Evolutionary conservation across 2,329 filamentous ascomycete species (phyloP), one percentile per base, ranked within the genome.

Genomic region (Aspergillus hortae): DNA sequence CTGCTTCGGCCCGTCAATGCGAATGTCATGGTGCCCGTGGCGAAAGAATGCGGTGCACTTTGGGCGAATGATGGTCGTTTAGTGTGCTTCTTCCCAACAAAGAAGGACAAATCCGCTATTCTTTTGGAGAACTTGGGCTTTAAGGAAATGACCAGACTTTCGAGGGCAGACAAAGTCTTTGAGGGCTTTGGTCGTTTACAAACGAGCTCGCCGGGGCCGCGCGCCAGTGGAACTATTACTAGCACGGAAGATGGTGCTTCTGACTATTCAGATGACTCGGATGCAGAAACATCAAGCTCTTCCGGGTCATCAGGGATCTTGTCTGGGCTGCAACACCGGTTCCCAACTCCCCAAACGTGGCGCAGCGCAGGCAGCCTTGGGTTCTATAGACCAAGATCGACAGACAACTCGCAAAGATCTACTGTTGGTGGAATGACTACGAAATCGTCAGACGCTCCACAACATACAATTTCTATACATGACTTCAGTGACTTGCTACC

Each of bases 401-500:
- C 69, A 6, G 75, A 78, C 57, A 69, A 73, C 52, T 79, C 77
- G 11, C 76, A 77, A 54, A 67, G 71, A 41, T 79, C 77, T 10
- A 74, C 81, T 6, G 87, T 80, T 2, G 81, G 81, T 2, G 76
- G 78, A 35, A 80, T 79, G 1, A 84, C 81, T 0, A 81, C 66
- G 6, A 73, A 70, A 56, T 62, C 67, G 27, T 74, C 69, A 15
- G 67, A 71, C 4, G 70, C 76, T 48, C 71, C 78, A 2, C 88
- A 86, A 60, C 91, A 92, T 56, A 77, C 88, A 19, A 74, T 97
- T 17, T 84, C 84, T 1, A 84, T 96, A 36, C 80, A 92, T 62
- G 80, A 90, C 56, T 68, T 95, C 23, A 81, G 83, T 9, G 76
- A 82, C 44, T 69, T 90, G 11, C 73, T 96, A n/a, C 92, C 92